phyloP scores from a whole-genome alignment of 2,329 filamentous ascomycete genomes.

The Penicillium sp. region DNA sequence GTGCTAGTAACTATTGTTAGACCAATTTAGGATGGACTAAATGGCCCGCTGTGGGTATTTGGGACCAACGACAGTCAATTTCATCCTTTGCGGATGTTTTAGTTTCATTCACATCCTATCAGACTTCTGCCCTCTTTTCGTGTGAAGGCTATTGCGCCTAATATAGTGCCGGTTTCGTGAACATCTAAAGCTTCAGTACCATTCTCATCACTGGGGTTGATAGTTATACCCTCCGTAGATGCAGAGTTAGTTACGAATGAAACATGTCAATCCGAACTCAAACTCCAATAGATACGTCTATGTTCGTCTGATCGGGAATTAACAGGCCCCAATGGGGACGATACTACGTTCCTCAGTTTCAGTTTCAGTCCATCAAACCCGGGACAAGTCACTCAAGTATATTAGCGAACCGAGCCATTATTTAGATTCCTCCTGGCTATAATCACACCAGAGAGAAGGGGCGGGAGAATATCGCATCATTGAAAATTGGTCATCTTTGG shows the following conservation, averaged over 20 bases:
- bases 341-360: not conserved
- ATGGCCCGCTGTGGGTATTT: not conserved
- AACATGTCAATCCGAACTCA: not conserved
- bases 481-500: not conserved
- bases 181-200: not conserved
- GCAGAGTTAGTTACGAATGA: no score
- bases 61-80: not conserved
- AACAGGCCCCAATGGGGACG: not conserved
- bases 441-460: not conserved
- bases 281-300: not conserved
- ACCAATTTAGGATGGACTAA: not conserved
- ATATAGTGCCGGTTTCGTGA: not conserved
- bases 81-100: not conserved
- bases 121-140: not conserved
- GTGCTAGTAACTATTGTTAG: not conserved
- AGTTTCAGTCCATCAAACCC: not conserved
- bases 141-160: not conserved
- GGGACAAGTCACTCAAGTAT: not conserved
- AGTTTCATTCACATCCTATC: not conserved
- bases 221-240: not conserved
- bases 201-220: not conserved
- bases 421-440: not conserved
- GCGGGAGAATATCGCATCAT: not conserved
- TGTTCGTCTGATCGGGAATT: not conserved
- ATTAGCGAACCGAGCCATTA: not conserved